These are phyloP conservation scores for Primulina tabacum DNA, from an alignment of 257 asterid species.

Conservation along the genomic window DNA sequence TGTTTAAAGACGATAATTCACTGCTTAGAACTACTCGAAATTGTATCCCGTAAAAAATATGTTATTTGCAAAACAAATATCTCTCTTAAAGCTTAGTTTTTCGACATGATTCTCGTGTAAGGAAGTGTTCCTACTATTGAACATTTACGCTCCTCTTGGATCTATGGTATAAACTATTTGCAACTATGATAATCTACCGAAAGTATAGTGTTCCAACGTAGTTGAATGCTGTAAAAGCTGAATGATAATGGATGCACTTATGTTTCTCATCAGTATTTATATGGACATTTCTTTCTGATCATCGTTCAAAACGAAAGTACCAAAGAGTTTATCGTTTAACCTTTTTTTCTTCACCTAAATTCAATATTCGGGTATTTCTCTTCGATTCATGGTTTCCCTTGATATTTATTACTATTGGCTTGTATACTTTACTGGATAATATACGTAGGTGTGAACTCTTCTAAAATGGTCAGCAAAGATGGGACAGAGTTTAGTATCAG, in stretches of 20 bases:
- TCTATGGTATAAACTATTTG: not conserved
- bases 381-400: not conserved
- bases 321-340: too few species aligned
- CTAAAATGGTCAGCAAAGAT: slow-evolving; percentile 47
- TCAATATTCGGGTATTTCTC: not conserved
- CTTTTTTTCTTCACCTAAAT: not conserved
- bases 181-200: not conserved
- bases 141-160: not conserved
- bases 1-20: not conserved
- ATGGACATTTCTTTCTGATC: not conserved
- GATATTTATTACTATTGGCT: not conserved
- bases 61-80: not conserved
- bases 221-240: too few species aligned
- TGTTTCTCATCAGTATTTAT: not conserved
- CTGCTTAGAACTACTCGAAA: not conserved
- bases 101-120: not conserved
- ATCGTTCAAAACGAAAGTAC: not conserved
- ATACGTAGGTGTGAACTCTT: slow-evolving; percentile 34
- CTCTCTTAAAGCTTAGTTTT: not conserved
- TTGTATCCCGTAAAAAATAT: not conserved
- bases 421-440: not conserved
- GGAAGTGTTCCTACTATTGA: not conserved
- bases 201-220: not conserved
- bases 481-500: slow-evolving; percentile 53
- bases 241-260: not conserved